Percentiles rank a stretch among this genome's conserved stretches.
Conservation (phyloP, 2,329 filamentous ascomycete genomes). For the Ascochyta fabae region DNA sequence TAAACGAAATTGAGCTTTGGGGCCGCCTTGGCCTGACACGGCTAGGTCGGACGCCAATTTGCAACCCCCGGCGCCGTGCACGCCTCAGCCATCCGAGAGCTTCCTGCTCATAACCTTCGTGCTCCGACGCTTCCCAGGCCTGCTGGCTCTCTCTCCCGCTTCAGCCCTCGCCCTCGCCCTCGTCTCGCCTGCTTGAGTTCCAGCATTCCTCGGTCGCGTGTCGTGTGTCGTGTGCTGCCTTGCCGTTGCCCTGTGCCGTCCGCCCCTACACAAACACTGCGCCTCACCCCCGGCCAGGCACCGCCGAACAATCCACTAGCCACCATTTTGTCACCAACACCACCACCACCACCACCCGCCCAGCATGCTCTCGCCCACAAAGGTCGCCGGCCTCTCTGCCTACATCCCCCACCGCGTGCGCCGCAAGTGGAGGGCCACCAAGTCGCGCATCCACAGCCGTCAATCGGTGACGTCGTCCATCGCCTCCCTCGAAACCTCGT, state of each 20-base stretch:
- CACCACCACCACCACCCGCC: slow-evolving; percentile 13
- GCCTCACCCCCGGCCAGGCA: slow-evolving; percentile 20
- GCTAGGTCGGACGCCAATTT: slow-evolving; percentile 32
- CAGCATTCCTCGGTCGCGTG: slow-evolving; percentile 33
- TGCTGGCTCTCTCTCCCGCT: slow-evolving; percentile 16
- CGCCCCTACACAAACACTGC: slow-evolving; percentile 8
- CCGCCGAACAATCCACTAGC: slow-evolving; percentile 30
- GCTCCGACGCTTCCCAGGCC: slow-evolving; percentile 26
- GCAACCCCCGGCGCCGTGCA: slow-evolving; percentile 31
- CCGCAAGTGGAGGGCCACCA: slow-evolving; percentile 65
- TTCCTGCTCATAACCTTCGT: slow-evolving; percentile 43
- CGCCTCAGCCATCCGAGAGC: slow-evolving; percentile 42
- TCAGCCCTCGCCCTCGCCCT: slow-evolving; percentile 7
- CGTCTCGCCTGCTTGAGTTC: slow-evolving; percentile 1
- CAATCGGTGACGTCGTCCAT: slow-evolving; percentile 74
- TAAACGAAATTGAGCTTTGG: slow-evolving; percentile 28
- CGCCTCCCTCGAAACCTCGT: slow-evolving; percentile 78
- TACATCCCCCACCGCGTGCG: slow-evolving; percentile 70
- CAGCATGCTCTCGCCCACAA: slow-evolving; percentile 52
- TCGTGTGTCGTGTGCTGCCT: slow-evolving; percentile 27
- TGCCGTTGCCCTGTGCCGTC: slow-evolving; percentile 18
- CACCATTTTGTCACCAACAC: slow-evolving; percentile 37
- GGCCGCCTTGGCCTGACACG: slow-evolving; percentile 14
- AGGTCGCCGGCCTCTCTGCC: slow-evolving; percentile 56
- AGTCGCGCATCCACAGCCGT: slow-evolving; percentile 70